A percentile compares a stretch with the other conserved stretches of the same genome.
phyloP scores from a whole-genome alignment of 352 stramenopile species.

The Globisporangium alternatum region DNA sequence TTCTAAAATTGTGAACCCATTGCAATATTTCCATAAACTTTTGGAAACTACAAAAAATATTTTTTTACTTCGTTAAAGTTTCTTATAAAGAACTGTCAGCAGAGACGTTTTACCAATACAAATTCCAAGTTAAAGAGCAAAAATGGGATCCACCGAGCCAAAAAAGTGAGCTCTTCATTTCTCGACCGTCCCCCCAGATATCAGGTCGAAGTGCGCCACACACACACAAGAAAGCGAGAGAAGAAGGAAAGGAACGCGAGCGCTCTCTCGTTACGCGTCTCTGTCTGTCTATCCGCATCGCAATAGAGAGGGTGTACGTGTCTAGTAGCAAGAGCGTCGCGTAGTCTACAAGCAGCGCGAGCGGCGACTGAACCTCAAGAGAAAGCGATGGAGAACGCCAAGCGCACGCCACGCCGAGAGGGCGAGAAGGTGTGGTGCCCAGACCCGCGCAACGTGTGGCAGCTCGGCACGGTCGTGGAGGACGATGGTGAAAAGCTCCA shows the following conservation, averaged over 20 bases:
- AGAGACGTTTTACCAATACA: too few relatives aligned
- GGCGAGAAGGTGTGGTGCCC: constrained; percentile 88
- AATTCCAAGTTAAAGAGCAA: too few relatives aligned
- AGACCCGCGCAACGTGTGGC: constrained; percentile 84
- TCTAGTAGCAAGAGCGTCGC: background rate
- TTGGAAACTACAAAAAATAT: too few relatives aligned
- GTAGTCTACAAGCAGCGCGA: background rate
- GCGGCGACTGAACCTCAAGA: background rate
- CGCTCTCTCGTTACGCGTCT: background rate
- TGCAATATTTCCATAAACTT: too few relatives aligned
- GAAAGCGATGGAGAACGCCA: constrained; percentile 28
- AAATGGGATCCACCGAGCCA: too few relatives aligned
- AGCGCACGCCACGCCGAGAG: constrained; percentile 62
- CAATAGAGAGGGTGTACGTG: background rate
- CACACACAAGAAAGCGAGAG: background rate
- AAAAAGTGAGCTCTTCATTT: too few relatives aligned
- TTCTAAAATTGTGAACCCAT: background rate
- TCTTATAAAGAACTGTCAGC: too few relatives aligned
- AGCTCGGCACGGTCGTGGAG: constrained; percentile 82
- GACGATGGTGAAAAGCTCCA: constrained; percentile 85
- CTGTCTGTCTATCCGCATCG: background rate
- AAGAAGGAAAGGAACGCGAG: background rate
- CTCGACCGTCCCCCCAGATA: too few relatives aligned
- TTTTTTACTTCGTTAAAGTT: too few relatives aligned
- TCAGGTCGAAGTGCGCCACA: background rate